A percentile compares a stretch with the other conserved stretches of the same genome.
Conservation (phyloP, 2,329 filamentous ascomycete species). For the Colletotrichum sp. region DNA sequence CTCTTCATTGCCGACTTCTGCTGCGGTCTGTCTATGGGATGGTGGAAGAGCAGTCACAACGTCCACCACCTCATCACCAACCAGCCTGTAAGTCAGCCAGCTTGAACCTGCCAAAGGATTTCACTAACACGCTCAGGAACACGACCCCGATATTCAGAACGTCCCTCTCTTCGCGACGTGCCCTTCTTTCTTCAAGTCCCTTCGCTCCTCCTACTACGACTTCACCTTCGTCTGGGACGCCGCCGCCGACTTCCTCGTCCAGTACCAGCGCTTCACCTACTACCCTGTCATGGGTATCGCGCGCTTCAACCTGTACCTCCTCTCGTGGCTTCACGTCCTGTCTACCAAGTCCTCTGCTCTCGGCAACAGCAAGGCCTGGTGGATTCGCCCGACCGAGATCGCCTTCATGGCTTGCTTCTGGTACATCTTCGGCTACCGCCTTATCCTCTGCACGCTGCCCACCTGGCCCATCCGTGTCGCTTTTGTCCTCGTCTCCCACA, state of each 20-base stretch:
- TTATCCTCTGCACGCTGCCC: conserved; percentile 65
- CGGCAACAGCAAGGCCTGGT: conserved; percentile 63
- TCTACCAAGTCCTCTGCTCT: conserved; percentile 59
- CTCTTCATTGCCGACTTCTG: conserved; percentile 70
- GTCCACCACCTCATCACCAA: conserved; percentile 73
- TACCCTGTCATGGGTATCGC: conserved; percentile 72
- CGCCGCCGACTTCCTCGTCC: conserved; percentile 62
- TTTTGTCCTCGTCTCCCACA: conserved; percentile 70
- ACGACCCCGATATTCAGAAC: conserved; percentile 68
- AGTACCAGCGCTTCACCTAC: conserved; percentile 70
- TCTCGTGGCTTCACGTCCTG: conserved; percentile 71
- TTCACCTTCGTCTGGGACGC: conserved; percentile 68
- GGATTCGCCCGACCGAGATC: conserved; percentile 72
- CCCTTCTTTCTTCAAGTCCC: conserved; percentile 67
- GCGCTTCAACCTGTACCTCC: conserved; percentile 74
- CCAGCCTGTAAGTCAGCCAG: conserved; percentile 47
- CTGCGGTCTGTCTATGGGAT: conserved; percentile 69
- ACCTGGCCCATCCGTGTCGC: conserved; percentile 60
- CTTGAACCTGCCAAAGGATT: background rate
- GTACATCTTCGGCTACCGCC: conserved; percentile 71
- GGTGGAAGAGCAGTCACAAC: conserved; percentile 75
- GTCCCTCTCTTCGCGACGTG: conserved; percentile 73
- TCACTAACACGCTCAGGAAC: conserved; percentile 42
- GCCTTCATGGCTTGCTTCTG: conserved; percentile 68
- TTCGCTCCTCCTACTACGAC: conserved; percentile 72